These are phyloP conservation scores for Ceratobasidium sp. DNA, from an alignment of 1,284 basidiomycete genomes.

Conservation along the genomic window DNA sequence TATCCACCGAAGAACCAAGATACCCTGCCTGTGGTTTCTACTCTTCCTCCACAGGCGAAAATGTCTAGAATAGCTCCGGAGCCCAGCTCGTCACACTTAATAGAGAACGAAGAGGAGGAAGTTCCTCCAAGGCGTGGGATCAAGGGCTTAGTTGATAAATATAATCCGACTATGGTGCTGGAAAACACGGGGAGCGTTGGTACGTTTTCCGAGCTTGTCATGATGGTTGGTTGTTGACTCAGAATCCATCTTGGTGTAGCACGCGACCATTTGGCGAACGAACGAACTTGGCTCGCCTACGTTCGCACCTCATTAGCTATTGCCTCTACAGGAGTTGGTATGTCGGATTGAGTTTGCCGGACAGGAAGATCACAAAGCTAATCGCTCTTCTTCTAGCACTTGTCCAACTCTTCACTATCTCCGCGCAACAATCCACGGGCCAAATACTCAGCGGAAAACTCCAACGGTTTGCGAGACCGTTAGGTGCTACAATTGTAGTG, in stretches of 20 bases:
- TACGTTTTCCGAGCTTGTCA: constrained; percentile 15
- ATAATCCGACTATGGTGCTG: constrained; percentile 36
- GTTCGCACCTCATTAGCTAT: constrained; percentile 60
- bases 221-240: not conserved
- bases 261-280: constrained; percentile 58
- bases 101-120: constrained; percentile 9
- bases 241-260: constrained; percentile 49
- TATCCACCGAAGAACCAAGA: not conserved
- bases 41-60: constrained; percentile 13
- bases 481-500: constrained; percentile 65
- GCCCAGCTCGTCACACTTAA: not conserved
- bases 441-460: constrained; percentile 51
- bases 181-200: constrained; percentile 47
- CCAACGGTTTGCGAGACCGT: constrained; percentile 61
- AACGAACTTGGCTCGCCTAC: constrained; percentile 58
- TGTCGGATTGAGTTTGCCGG: constrained; percentile 48
- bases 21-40: constrained; percentile 9
- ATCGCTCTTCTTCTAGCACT: constrained; percentile 54
- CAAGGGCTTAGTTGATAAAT: not conserved
- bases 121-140: not conserved
- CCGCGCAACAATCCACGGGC: constrained; percentile 46
- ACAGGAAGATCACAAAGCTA: not conserved
- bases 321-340: constrained; percentile 68
- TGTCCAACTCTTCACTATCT: constrained; percentile 67
- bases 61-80: constrained; percentile 11